Conservation (phyloP, 148 eudicot species). For the Rhododendron griersonianum region DNA sequence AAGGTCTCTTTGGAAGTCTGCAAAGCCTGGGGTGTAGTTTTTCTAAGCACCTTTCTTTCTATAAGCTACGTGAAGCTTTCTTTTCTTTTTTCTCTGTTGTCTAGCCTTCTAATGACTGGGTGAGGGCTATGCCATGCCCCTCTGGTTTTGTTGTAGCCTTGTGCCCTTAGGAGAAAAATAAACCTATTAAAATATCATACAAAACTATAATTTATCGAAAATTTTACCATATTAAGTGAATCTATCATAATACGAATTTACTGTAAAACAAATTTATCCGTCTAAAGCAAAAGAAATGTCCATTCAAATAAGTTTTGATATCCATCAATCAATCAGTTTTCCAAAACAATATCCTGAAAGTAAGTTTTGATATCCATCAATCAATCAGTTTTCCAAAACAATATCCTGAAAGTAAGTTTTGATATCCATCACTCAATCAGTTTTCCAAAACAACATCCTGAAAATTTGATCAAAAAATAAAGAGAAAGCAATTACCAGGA, state of each 20-base stretch:
- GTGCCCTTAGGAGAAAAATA: background rate
- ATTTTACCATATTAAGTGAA: background rate
- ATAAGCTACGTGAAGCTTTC: background rate
- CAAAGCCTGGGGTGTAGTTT: background rate
- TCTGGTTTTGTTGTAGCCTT: background rate
- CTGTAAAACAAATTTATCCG: background rate
- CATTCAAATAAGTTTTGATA: background rate
- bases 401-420: background rate
- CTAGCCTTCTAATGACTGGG: background rate
- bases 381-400: background rate
- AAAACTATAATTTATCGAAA: too few relatives aligned
- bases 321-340: background rate
- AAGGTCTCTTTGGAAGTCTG: background rate
- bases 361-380: background rate
- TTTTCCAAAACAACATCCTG: background rate
- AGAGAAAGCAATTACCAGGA: constrained; percentile 42
- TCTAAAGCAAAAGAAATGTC: background rate
- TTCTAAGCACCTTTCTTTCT: background rate
- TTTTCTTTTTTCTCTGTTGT: background rate
- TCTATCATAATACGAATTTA: background rate
- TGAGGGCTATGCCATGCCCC: background rate
- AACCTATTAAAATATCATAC: background rate
- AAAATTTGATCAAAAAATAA: background rate
- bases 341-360: background rate
- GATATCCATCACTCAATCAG: background rate